Conservation (phyloP, 2,329 filamentous ascomycete genomes). For the Exophiala viscosa region DNA sequence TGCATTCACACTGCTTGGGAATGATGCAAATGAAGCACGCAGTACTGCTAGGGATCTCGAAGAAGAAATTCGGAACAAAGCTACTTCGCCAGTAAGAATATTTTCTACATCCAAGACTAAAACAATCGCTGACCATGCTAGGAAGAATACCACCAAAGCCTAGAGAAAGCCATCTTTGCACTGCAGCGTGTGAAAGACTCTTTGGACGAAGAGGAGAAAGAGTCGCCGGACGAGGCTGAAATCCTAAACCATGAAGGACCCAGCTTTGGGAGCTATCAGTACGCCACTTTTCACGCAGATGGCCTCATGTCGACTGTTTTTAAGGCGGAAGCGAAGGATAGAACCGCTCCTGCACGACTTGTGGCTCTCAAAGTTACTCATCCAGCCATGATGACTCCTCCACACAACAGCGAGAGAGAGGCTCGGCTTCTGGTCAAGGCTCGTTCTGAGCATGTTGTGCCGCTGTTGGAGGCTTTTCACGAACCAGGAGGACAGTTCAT, state of each 20-base stretch:
- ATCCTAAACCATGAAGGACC: conserved; percentile 34
- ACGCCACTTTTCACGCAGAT: conserved; percentile 55
- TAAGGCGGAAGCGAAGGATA: conserved; percentile 50
- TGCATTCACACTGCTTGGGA: conserved; percentile 46
- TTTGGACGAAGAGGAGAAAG: conserved; percentile 17
- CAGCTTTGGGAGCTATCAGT: conserved; percentile 53
- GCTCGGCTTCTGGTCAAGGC: conserved; percentile 66
- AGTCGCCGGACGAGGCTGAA: conserved; percentile 22
- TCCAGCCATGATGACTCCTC: conserved; percentile 66
- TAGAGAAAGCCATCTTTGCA: conserved; percentile 38
- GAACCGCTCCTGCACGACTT: conserved; percentile 38
- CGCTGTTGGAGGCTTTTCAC: conserved; percentile 66
- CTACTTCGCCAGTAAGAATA: conserved; percentile 53
- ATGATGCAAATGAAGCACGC: conserved; percentile 43
- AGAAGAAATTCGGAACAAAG: conserved; percentile 58
- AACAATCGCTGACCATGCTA: conserved; percentile 36
- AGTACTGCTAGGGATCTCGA: conserved; percentile 64
- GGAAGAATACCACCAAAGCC: conserved; percentile 54
- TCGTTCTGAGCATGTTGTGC: conserved; percentile 50
- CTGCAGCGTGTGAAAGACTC: conserved; percentile 32
- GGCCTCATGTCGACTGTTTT: conserved; percentile 85
- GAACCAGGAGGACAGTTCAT: conserved; percentile 69
- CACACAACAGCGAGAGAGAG: conserved; percentile 80
- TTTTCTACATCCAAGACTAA: not conserved
- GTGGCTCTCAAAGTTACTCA: conserved; percentile 84